Evolutionary conservation across 78 protist genomes (phyloP).

Genomic region (Planoprotostelium fungivorum): DNA sequence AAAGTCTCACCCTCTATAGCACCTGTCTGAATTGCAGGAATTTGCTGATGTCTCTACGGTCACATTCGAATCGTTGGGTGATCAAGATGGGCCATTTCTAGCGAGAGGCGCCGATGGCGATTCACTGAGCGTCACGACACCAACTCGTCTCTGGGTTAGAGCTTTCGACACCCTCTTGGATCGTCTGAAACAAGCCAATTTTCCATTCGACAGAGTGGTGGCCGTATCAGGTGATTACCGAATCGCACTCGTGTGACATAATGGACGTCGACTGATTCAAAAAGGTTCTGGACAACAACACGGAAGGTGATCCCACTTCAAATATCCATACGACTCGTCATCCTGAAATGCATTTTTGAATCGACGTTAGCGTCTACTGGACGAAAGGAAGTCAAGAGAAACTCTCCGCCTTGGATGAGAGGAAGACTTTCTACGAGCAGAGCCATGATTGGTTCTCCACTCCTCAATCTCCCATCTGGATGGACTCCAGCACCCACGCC

Average conservation of each 20-base stretch:
- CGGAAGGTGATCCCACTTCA: not conserved
- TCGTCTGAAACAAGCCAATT: not conserved
- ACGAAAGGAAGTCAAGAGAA: not conserved
- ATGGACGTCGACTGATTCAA: not conserved
- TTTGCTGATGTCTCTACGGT: not conserved
- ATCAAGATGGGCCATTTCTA: not conserved
- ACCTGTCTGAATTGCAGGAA: not conserved
- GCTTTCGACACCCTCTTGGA: not conserved
- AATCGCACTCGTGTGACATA: not conserved
- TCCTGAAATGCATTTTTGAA: not conserved
- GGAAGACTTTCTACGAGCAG: not conserved
- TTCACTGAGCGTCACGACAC: not conserved
- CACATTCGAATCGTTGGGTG: not conserved
- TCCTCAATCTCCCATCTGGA: not conserved
- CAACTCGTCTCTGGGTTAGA: not conserved
- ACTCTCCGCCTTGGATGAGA: not conserved
- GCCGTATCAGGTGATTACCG: not conserved
- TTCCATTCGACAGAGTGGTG: not conserved
- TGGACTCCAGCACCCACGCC: not conserved
- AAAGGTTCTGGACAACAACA: constrained; percentile 1
- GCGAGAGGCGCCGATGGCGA: not conserved
- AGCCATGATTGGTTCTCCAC: not conserved
- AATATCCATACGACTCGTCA: not conserved
- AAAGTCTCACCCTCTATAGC: too few species aligned
- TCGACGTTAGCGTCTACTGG: not conserved